Evolutionary conservation across 129 eudicot genomes (phyloP).

Genomic region (Flaveria brownii): DNA sequence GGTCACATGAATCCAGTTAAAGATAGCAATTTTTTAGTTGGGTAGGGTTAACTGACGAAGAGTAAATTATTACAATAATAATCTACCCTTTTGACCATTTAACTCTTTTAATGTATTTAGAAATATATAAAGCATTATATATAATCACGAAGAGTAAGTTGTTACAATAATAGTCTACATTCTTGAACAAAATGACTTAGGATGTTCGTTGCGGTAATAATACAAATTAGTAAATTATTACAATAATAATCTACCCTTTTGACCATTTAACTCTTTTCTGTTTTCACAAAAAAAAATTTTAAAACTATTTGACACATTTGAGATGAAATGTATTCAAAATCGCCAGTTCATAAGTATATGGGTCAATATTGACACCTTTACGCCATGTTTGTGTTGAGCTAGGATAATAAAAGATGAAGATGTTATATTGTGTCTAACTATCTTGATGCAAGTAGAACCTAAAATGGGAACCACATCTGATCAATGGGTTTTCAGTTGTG

Average conservation of each 20-base stretch:
- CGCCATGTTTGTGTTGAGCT: neutral
- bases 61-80: no score
- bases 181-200: neutral
- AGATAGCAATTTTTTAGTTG: neutral
- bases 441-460: neutral
- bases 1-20: constrained; percentile 4
- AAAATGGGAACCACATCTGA: neutral
- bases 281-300: no score
- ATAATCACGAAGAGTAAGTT: neutral
- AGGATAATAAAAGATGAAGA: neutral
- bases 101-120: neutral
- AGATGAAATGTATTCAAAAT: neutral
- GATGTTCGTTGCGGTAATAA: neutral
- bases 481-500: neutral
- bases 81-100: no score
- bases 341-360: neutral
- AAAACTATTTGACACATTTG: neutral
- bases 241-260: no score
- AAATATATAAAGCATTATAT: neutral
- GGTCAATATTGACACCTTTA: neutral
- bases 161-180: neutral
- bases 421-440: neutral
- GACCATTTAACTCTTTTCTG: no score
- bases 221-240: neutral
- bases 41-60: neutral